Conservation (phyloP, 225 moss, liverwort and hornwort species). For the Lunularia cruciata region DNA sequence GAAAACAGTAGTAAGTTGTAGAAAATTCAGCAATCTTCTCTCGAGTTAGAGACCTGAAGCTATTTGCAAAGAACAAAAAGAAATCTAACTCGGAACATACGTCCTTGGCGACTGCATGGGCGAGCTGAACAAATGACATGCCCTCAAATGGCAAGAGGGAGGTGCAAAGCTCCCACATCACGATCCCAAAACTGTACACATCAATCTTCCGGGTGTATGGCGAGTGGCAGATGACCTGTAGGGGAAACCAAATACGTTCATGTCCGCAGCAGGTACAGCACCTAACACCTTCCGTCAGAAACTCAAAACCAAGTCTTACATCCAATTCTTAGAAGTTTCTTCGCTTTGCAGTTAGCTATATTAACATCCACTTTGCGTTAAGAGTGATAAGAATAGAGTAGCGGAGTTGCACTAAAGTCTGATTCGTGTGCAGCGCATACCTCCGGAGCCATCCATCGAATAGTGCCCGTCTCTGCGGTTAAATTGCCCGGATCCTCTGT, state of each 20-base stretch:
- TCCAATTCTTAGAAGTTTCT: too few species aligned
- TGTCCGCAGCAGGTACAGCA: too few species aligned
- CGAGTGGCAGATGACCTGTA: constrained; percentile 47
- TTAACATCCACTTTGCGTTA: too few species aligned
- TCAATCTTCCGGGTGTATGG: constrained; percentile 48
- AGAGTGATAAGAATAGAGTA: too few species aligned
- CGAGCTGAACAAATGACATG: constrained; percentile 56
- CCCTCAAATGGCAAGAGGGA: constrained; percentile 47
- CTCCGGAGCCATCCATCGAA: constrained; percentile 60
- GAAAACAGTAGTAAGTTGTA: too few species aligned
- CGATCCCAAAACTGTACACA: constrained; percentile 52
- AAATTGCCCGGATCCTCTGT: constrained; percentile 40
- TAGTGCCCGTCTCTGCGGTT: constrained; percentile 55
- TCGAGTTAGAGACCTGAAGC: too few species aligned
- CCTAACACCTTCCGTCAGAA: too few species aligned
- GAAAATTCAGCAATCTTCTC: too few species aligned
- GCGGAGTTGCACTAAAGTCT: too few species aligned
- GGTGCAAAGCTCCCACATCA: constrained; percentile 54
- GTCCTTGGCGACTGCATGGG: constrained; percentile 53
- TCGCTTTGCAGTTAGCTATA: too few species aligned
- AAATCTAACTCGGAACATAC: constrained; percentile 24
- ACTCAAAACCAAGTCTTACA: too few species aligned
- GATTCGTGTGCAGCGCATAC: constrained; percentile 24
- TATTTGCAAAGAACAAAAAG: neutral
- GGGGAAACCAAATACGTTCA: too few species aligned